Base-by-base conservation (phyloP, 768 basidiomycete genomes). In the Hemileccinum impolitum region DNA sequence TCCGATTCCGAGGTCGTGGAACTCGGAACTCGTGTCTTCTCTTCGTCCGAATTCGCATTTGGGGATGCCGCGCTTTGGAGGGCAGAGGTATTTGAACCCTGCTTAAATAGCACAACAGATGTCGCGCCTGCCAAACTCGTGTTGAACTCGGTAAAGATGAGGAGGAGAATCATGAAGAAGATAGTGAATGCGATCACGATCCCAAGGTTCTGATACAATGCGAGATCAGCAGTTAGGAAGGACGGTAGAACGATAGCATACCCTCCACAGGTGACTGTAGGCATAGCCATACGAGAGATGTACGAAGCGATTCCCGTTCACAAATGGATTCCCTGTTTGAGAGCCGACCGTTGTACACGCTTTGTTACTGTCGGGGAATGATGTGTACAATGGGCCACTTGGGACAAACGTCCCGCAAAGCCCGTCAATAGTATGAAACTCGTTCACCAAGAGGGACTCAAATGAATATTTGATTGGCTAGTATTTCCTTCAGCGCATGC, bases 271-370 rank as follows among this genome's bases (percentile, higher is more conserved):
- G 70, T 84, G 50, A 69, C 61, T 54, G 54, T 71, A 62, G 67
- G 53, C 51, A 72, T 74, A 75, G 5, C 56, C 70, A 64, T 70
- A 70, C 47, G 68, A 72, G 54, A 82, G 40, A 45, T 58, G 9
- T 57, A 81, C 65, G 63, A 82, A 95, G 3, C 54, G 54, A 30
- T 76, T 74, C 4, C 92, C 91, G 21, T 75, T 59, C 32, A 93
- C 90, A 13, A 56, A 65, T n/a, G 64, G 60, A 45, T 82, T 73
- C 1, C 90, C 90, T 0, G 83, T 55, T 4, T 75, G 58, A 2
- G 84, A 75, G 5, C 92, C 90, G 7, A 84, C 72, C 0, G 83
- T 76, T 3, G 87, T 76, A 63, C 92, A 94, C 1, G 85, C 84
- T 67, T 91, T 90, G 61, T 92, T 89, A 1, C 56, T 64, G 14